Percentiles rank a stretch among this genome's conserved stretches.
Evolutionary conservation across 169 alveolate species (phyloP).

Genomic region (Hammondia hammondi): DNA sequence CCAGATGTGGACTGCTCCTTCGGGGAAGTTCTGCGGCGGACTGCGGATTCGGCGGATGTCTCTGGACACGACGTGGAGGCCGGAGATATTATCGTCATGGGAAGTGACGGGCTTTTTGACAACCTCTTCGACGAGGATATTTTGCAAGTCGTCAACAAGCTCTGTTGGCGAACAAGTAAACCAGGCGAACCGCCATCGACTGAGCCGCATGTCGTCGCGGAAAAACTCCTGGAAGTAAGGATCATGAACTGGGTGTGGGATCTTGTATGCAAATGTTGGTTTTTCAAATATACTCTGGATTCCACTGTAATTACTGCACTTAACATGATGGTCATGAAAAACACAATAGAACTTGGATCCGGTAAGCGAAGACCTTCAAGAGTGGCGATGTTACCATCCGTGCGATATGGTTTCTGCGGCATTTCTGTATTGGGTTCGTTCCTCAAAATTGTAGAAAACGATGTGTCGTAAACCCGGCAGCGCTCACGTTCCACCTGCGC

Average conservation of each 20-base stretch:
- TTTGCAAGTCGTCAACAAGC: conserved; percentile 74
- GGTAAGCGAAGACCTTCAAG: no score
- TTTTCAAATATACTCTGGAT: not conserved
- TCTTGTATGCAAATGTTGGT: not conserved
- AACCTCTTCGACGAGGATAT: conserved; percentile 84
- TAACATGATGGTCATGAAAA: no score
- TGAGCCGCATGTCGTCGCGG: conserved; percentile 60
- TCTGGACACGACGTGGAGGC: conserved; percentile 71
- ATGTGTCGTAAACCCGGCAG: no score
- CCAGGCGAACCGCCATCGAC: conserved; percentile 54
- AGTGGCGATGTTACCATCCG: no score
- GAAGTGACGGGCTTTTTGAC: conserved; percentile 87
- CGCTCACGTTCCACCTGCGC: no score
- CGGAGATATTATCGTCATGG: conserved; percentile 83
- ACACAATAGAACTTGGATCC: no score
- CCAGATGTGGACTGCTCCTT: conserved; percentile 78
- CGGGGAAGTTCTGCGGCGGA: conserved; percentile 73
- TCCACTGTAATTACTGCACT: not conserved
- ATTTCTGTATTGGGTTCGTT: no score
- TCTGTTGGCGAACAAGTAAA: conserved; percentile 37
- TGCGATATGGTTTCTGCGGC: no score
- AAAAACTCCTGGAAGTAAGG: conserved; percentile 59
- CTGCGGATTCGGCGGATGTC: conserved; percentile 74
- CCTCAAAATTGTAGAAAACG: no score
- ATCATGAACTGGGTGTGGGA: not conserved